Evolutionary conservation across 1,284 basidiomycete species (phyloP).

Genomic region (Pseudozyma pruni): DNA sequence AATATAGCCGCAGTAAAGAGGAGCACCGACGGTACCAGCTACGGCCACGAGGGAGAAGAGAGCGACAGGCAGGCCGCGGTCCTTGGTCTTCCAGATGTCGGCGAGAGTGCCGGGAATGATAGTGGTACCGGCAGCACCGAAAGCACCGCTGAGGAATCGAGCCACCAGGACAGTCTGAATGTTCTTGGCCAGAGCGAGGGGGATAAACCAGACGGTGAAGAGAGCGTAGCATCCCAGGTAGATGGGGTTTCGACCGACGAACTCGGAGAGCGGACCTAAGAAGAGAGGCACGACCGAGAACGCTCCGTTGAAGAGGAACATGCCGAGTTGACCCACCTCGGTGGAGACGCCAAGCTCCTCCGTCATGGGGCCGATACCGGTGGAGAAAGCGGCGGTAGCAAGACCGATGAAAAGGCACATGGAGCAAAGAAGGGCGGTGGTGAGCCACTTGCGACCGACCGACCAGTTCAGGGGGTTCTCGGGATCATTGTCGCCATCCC

Average conservation of each 20-base stretch:
- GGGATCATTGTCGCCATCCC: conserved; percentile 56
- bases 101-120: conserved; percentile 51
- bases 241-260: conserved; percentile 64
- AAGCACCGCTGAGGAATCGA: conserved; percentile 64
- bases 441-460: conserved; percentile 49
- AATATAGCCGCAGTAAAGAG: conserved; percentile 64
- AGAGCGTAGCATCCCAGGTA: conserved; percentile 65
- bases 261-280: conserved; percentile 67
- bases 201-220: conserved; percentile 65
- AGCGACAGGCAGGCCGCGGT: conserved; percentile 63
- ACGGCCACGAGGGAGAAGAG: conserved; percentile 67
- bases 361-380: conserved; percentile 60
- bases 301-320: conserved; percentile 63
- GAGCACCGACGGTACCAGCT: conserved; percentile 59
- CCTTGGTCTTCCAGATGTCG: conserved; percentile 64
- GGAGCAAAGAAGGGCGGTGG: conserved; percentile 57
- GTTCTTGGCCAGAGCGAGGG: conserved; percentile 64
- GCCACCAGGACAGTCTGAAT: conserved; percentile 64
- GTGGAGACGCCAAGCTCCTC: conserved; percentile 60
- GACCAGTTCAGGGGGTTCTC: conserved; percentile 62
- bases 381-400: conserved; percentile 65
- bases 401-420: conserved; percentile 66
- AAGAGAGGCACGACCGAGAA: conserved; percentile 59
- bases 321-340: conserved; percentile 65
- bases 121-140: conserved; percentile 65